Base-by-base conservation (phyloP, 257 asterid species). In the Plectranthus barbatus region DNA sequence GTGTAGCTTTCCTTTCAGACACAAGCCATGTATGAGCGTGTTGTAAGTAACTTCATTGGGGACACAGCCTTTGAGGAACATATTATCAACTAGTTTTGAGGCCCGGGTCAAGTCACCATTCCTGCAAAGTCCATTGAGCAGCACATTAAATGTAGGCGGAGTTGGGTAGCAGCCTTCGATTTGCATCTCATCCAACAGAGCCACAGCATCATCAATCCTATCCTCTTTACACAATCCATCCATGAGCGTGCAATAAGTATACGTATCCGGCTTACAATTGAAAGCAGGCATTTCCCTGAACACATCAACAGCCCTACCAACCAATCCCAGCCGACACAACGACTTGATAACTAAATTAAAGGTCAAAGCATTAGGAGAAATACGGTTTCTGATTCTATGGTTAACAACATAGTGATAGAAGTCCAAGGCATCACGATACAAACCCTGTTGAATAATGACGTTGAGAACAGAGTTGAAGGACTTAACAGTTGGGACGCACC, bases 121-220 rank as follows among this genome's bases (percentile, higher is more conserved):
- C 74, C 61, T 87, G 73, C 97, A 93, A 33, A 93, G 83, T 66
- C 97, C 99, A 72, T 82, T 82, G 70, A 93, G 77, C 77, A 93
- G 77, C 67, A 85, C 95, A 72, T 93, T 93, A 70, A 86, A 90
- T 3, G 87, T 79, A 14, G 76, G 74, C 4, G 80, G 77, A 68
- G 68, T 80, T 0, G 96, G 97, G 57, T 40, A 68, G 68, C 96
- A 87, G 1, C 96, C 96, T 74, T 93, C 95, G 29, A 84, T 65
- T 53, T 93, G 97, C 97, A 93, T 93, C 83, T 93, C 99, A 66
- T 93, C 99, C 77, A 90, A 78, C 81, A 93, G 74, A 45, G 86
- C 77, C 55, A 90, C 88, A 4, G 97, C 97, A 59, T 93, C 94
- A 21, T 93, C 94, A 34, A 90, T 81, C 79, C 91, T 77, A 64